phyloP scores from a whole-genome alignment of 2,329 filamentous ascomycete genomes.

The Fusarium lyarnte region DNA sequence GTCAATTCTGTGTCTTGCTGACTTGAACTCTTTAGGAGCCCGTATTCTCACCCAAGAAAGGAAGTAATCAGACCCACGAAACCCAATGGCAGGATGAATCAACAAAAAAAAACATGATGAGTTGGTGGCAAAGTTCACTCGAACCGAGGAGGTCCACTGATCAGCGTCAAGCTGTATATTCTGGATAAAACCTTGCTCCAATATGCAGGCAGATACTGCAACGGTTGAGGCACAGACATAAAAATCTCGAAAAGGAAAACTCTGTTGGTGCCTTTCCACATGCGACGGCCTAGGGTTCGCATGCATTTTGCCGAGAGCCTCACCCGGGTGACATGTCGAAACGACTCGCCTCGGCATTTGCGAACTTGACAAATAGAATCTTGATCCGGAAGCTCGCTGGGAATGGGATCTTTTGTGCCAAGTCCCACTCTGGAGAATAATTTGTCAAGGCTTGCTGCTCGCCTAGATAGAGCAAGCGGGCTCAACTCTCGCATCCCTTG shows the following conservation, averaged over 20 bases:
- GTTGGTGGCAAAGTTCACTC: not conserved
- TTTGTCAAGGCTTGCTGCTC: not conserved
- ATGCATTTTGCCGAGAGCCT: not conserved
- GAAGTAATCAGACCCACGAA: not conserved
- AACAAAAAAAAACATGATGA: not conserved
- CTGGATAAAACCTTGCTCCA: not conserved
- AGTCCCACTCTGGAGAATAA: conserved; percentile 3
- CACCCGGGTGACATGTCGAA: not conserved
- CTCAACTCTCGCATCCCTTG: not conserved
- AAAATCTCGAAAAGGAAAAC: not conserved
- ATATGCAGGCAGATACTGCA: not conserved
- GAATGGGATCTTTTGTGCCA: conserved; percentile 2
- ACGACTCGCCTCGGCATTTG: conserved; percentile 8
- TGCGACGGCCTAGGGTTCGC: not conserved
- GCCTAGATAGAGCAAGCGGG: not conserved
- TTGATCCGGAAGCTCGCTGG: conserved; percentile 16
- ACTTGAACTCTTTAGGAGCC: not conserved
- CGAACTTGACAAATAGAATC: conserved; percentile 21
- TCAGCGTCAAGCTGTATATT: not conserved
- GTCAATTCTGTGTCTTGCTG: not conserved
- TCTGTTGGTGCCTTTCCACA: conserved; percentile 1
- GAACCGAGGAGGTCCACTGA: not conserved
- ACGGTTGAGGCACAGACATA: not conserved
- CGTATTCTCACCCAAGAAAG: not conserved
- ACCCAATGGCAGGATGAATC: not conserved